A percentile compares a stretch with the other conserved stretches of the same genome.
Conservation (phyloP, 2,329 filamentous ascomycete genomes). For the Xylariaceae sp. region DNA sequence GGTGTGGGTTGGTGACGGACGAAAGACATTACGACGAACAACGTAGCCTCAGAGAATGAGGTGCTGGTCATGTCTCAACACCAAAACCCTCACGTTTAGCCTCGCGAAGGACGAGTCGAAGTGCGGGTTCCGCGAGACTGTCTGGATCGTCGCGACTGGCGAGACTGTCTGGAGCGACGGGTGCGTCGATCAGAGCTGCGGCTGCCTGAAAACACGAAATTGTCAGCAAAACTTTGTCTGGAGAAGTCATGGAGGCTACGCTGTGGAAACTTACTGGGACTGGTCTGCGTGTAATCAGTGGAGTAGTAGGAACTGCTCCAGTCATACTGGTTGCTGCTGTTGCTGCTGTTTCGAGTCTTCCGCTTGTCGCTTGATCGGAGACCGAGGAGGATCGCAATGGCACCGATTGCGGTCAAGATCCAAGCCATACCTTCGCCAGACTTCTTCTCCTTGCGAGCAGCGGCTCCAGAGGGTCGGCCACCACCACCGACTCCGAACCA, state of each 20-base stretch:
- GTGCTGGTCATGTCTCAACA: neutral
- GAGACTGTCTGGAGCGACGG: constrained; percentile 29
- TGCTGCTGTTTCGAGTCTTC: constrained; percentile 40
- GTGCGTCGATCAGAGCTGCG: constrained; percentile 43
- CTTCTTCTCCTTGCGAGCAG: constrained; percentile 48
- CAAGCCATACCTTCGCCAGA: constrained; percentile 45
- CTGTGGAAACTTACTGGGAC: constrained; percentile 44
- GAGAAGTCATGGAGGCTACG: neutral
- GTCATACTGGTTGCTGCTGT: constrained; percentile 39
- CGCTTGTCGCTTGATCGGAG: constrained; percentile 43
- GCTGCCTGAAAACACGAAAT: constrained; percentile 36
- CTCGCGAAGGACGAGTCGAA: constrained; percentile 23
- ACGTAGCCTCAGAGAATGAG: neutral
- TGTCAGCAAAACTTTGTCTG: constrained; percentile 28
- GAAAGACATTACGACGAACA: neutral
- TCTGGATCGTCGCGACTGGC: constrained; percentile 27
- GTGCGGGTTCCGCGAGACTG: constrained; percentile 27
- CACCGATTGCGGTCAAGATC: constrained; percentile 48
- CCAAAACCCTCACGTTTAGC: neutral
- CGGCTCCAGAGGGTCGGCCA: constrained; percentile 37
- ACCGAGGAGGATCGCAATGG: constrained; percentile 52
- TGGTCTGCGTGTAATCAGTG: constrained; percentile 48
- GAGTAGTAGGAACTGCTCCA: constrained; percentile 49
- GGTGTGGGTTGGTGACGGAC: neutral
- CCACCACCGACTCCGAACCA: constrained; percentile 53